Conservation (phyloP, 257 asterid genomes). For the Orobanche coerulescens region DNA sequence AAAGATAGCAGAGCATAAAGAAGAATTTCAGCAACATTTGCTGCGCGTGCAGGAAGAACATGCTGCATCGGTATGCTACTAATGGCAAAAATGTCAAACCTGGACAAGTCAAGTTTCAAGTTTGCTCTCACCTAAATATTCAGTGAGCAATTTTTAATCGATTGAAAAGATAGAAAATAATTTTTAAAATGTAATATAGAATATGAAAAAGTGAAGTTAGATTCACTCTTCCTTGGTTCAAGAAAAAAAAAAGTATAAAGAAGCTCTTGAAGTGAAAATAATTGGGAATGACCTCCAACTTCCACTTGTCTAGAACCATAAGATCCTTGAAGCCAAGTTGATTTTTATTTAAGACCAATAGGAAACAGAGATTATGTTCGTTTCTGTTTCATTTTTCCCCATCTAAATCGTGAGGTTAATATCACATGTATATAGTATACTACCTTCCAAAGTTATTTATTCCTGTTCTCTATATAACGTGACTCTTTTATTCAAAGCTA, state of each 20-base stretch:
- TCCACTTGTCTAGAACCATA: background rate
- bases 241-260: background rate
- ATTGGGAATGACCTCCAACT: background rate
- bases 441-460: background rate
- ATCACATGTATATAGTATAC: constrained; percentile 9
- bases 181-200: background rate
- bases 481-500: background rate
- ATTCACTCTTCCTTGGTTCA: background rate
- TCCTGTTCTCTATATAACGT: background rate
- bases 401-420: background rate
- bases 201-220: constrained; percentile 5
- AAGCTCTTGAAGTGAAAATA: constrained; percentile 1
- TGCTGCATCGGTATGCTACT: constrained; percentile 58
- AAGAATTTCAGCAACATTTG: constrained; percentile 61
- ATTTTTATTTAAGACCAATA: background rate
- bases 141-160: background rate
- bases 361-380: background rate
- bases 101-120: constrained; percentile 11
- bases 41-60: constrained; percentile 68
- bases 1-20: constrained; percentile 58
- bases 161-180: background rate
- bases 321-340: background rate
- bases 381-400: background rate
- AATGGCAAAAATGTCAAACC: constrained; percentile 14
- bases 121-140: background rate